Conservation (phyloP, 225 moss, liverwort and hornwort species). For the Thuidium tamariscinum region DNA sequence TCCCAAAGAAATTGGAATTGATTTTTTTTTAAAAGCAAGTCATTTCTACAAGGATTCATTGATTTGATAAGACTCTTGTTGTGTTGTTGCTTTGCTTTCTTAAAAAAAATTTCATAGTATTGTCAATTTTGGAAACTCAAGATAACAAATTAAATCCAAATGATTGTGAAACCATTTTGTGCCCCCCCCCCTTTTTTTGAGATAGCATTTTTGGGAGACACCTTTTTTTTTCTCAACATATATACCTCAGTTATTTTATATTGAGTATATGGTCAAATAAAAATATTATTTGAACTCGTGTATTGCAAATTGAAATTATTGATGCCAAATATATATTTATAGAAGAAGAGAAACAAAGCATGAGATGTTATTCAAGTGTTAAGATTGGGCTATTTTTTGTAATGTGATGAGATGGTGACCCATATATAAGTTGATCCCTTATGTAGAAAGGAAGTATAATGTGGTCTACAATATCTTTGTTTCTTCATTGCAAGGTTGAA, state of each 20-base stretch:
- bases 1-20: fast-evolving
- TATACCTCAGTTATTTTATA: not conserved
- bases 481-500: no score
- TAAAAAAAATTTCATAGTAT: fast-evolving
- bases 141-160: not conserved
- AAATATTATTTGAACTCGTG: not conserved
- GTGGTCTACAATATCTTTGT: no score
- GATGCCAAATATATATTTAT: not conserved
- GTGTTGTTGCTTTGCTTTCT: not conserved
- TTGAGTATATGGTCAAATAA: no score
- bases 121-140: not conserved
- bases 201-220: not conserved
- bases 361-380: not conserved
- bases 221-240: not conserved
- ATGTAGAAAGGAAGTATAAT: no score
- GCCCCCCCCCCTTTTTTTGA: fast-evolving
- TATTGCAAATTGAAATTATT: not conserved
- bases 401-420: not conserved
- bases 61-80: fast-evolving
- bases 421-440: no score
- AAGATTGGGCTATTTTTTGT: not conserved
- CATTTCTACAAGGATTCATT: not conserved
- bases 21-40: not conserved
- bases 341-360: no score
- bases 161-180: not conserved